Evolutionary conservation across 257 asterid species (phyloP), one percentile per base, ranked within the genome.

Genomic region (Solanum sitiens): DNA sequence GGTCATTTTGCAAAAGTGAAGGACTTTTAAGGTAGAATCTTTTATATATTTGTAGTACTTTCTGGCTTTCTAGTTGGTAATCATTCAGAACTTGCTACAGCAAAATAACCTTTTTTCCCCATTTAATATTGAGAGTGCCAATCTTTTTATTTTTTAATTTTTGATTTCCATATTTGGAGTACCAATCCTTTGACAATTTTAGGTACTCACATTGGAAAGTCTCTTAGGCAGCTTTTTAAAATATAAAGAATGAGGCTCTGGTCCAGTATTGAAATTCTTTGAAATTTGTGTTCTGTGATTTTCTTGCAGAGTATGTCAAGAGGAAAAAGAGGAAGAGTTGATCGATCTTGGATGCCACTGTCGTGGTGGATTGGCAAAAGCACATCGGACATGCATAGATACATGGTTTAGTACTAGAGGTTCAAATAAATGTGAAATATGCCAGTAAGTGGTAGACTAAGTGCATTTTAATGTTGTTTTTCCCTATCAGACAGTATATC

Each of bases 321-420:
- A 93, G 86, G 96, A 95, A 85, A 94, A 90, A 80, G 98, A 93
- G 83, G 98, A 95, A 87, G 93, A 83, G 86, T 92, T 95, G 92
- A 94, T 95, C 75, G 93, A 89, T 89, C 96, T 95, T 61, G 98
- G 98, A 87, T 95, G 98, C 87, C 93, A 89, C 12, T 95, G 98
- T 89, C 88, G 94, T 88, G 96, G 98, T 86, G 98, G 96, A 74
- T 96, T 95, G 86, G 92, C 96, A 39, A 93, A 92, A 89, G 98
- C 98, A 70, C 98, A 95, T 89, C 92, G 84, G 12, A 88, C 96
- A 9, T 95, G 98, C 89, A 95, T 95, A 89, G 85, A 89, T 86
- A 93, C 93, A 87, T 95, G 98, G 98, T 95, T 95, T 89, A 93
- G 86, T 73, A 91, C 91, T 23, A 93, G 95, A 88, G 98, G 97